phyloP scores from a whole-genome alignment of 129 eudicot genomes.

The Lactuca saligna region DNA sequence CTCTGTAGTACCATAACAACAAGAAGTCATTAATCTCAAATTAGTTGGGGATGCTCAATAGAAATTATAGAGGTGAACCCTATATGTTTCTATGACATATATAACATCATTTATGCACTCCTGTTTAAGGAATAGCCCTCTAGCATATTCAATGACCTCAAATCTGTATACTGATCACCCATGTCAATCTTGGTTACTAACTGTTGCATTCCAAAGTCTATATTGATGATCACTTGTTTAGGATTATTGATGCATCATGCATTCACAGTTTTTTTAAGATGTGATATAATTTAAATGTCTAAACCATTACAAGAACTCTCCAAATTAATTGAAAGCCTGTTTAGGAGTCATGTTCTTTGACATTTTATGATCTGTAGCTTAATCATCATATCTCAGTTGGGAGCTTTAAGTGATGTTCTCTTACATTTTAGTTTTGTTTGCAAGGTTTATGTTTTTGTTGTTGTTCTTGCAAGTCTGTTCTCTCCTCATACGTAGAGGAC shows the following conservation, averaged over 20 bases:
- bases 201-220: constrained; percentile 5
- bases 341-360: neutral
- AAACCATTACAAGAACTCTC: neutral
- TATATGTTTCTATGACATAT: constrained; percentile 4
- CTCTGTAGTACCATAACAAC: constrained; percentile 3
- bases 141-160: neutral
- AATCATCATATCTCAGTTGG: constrained; percentile 7
- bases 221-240: constrained; percentile 12
- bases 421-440: constrained; percentile 4
- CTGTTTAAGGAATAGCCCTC: neutral
- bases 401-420: constrained; percentile 5
- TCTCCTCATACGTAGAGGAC: neutral
- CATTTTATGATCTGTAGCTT: constrained; percentile 5
- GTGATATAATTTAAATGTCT: constrained; percentile 18
- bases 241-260: constrained; percentile 6
- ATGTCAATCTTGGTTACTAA: constrained; percentile 12
- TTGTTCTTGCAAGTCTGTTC: constrained; percentile 15
- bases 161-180: neutral
- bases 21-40: constrained; percentile 4
- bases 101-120: constrained; percentile 1
- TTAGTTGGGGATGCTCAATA: neutral
- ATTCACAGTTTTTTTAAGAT: neutral
- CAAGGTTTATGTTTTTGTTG: constrained; percentile 11
- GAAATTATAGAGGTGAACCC: constrained; percentile 11
- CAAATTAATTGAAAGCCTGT: constrained; percentile 3